Evolutionary conservation across 768 basidiomycete species (phyloP).

Genomic region (Leucosporidium scottii): DNA sequence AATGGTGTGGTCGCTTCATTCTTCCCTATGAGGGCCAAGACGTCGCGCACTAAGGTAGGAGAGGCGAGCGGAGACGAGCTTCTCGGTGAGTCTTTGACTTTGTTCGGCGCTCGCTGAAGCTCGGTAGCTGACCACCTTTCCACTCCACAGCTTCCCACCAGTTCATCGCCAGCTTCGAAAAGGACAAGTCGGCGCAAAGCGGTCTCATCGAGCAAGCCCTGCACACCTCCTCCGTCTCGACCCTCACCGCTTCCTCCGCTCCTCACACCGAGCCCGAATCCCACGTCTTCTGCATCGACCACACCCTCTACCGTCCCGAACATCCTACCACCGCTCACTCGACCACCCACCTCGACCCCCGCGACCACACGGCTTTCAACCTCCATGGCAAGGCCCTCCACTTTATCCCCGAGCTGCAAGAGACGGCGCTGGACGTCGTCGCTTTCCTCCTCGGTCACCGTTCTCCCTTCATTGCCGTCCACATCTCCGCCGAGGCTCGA

Average conservation of each 20-base stretch:
- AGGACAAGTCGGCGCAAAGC: slow-evolving; percentile 15
- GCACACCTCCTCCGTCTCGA: slow-evolving; percentile 14
- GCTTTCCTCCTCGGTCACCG: slow-evolving; percentile 23
- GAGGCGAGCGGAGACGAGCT: slow-evolving; percentile 17
- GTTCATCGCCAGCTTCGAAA: slow-evolving; percentile 29
- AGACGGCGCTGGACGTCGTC: slow-evolving; percentile 23
- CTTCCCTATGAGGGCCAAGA: slow-evolving; percentile 12
- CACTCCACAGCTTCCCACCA: slow-evolving; percentile 7
- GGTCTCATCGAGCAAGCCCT: slow-evolving; percentile 29
- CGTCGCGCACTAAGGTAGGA: slow-evolving; percentile 1
- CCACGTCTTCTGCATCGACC: slow-evolving; percentile 32
- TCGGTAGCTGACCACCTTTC: neutral
- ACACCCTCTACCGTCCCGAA: slow-evolving; percentile 29
- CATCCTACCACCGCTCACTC: slow-evolving; percentile 21
- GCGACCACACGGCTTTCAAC: slow-evolving; percentile 30
- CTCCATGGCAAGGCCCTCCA: slow-evolving; percentile 26
- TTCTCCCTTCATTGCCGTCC: slow-evolving; percentile 23
- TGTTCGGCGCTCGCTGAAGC: neutral
- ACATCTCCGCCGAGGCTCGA: slow-evolving; percentile 22
- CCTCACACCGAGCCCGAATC: slow-evolving; percentile 17
- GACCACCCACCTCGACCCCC: slow-evolving; percentile 32
- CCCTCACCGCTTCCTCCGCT: neutral
- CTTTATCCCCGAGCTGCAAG: slow-evolving; percentile 24
- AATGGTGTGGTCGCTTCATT: slow-evolving; percentile 23
- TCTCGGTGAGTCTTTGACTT: slow-evolving; percentile 7